phyloP scores from a whole-genome alignment of 768 basidiomycete species.

The Lactarius vividus region DNA sequence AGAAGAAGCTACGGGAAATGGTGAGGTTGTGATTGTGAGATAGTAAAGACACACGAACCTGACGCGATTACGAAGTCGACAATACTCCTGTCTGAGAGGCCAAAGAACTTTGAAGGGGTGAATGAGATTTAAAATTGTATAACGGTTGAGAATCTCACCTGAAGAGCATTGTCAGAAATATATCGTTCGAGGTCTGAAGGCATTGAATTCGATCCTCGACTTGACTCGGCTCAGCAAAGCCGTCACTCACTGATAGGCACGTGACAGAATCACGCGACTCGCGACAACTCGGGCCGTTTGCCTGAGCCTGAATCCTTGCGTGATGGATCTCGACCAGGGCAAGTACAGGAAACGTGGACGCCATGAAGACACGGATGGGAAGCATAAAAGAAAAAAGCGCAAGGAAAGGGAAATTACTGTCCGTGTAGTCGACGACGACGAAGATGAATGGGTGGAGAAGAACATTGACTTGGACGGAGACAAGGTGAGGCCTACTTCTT shows the following conservation, averaged over 20 bases:
- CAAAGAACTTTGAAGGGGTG: conserved; percentile 60
- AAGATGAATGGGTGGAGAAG: conserved; percentile 86
- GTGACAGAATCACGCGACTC: not conserved
- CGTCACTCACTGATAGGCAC: not conserved
- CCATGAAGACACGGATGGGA: conserved; percentile 42
- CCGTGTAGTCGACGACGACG: conserved; percentile 67
- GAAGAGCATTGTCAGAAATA: conserved; percentile 75
- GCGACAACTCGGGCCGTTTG: not conserved
- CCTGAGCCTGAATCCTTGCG: not conserved
- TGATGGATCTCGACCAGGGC: conserved; percentile 32
- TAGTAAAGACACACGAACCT: conserved; percentile 45
- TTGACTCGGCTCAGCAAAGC: not conserved
- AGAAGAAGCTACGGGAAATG: conserved; percentile 58
- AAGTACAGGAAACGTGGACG: conserved; percentile 54
- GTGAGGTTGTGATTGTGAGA: conserved; percentile 15
- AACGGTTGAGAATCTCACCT: conserved; percentile 43
- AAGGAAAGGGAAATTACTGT: conserved; percentile 42
- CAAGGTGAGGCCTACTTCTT: conserved; percentile 42
- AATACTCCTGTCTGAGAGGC: conserved; percentile 78
- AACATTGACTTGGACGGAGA: conserved; percentile 78
- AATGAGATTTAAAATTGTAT: conserved; percentile 11
- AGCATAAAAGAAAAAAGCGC: conserved; percentile 38
- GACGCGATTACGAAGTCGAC: conserved; percentile 86
- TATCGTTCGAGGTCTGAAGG: conserved; percentile 64
- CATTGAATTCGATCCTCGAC: conserved; percentile 40